Base-by-base conservation (phyloP, 345 rosid genomes). In the Streptanthus diversifolius region DNA sequence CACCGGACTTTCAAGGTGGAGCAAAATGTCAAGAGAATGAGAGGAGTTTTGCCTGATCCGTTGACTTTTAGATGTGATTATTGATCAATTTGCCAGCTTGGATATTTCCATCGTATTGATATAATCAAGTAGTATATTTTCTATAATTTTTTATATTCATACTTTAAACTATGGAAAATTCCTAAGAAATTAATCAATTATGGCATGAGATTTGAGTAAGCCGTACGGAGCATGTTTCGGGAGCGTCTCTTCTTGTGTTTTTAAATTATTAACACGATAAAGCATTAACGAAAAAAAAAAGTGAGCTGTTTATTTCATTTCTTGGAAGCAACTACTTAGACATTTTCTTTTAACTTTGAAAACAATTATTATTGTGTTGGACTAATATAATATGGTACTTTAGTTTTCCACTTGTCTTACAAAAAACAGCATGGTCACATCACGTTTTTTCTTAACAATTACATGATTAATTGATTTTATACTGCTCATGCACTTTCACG, bases 191-290 rank as follows among this genome's bases (percentile, higher is more conserved):
- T 0, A 51, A 52, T 36, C 27, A 55, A 69, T 69, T 44, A 76
- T 25, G 63, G 71, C 75, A 69, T 76, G 70, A 69, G 44, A 55
- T 55, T 13, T 63, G 69, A 24, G 61, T 27, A 76, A 76, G 55
- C 69, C 76, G 72, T 70, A 70, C 67, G 76, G 76, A 64, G 66
- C 75, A 76, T 76, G 75, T 70, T 70, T 41, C 35, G 80, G 74
- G 75, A 36, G 40, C 71, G 47, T 76, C 71, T 70, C 8, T 15
- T 45, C 24, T 54, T 61, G 27, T 60, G 41, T 11, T 41, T 61
- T 68, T 70, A 22, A 19, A 21, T 44, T 60, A 67, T 40, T 37
- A 10, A 71, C 71, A 76, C 75, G 75, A 76, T 37, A 70, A 33
- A 1, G 72, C 80, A 63, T 63, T 76, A 70, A 22, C 53, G 32